A percentile compares a stretch with the other conserved stretches of the same genome.
phyloP scores from a whole-genome alignment of 1,139 yeast species.

The Magnusiomyces suaveolens region DNA sequence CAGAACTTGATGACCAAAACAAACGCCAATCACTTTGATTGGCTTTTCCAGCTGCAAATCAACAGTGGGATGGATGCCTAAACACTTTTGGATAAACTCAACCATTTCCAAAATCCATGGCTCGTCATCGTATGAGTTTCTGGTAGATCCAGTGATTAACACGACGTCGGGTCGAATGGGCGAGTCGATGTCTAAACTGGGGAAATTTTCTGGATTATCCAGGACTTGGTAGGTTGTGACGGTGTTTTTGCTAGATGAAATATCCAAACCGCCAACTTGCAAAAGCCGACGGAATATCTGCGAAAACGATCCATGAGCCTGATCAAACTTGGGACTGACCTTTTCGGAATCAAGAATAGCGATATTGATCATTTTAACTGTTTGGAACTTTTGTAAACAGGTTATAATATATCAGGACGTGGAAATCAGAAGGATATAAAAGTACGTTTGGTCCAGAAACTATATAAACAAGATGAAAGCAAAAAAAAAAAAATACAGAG shows the following conservation, averaged over 20 bases:
- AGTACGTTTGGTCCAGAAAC: too few species aligned
- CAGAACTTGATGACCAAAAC: conserved; percentile 81
- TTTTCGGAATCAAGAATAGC: neutral
- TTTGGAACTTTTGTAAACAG: too few species aligned
- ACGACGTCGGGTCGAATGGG: neutral
- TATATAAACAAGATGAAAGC: too few species aligned
- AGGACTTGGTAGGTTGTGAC: conserved; percentile 31
- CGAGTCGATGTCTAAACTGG: conserved; percentile 21
- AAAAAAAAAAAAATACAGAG: too few species aligned
- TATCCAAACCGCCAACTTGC: neutral
- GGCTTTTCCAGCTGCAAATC: neutral
- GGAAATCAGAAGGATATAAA: too few species aligned
- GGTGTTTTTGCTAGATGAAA: neutral
- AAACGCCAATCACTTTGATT: conserved; percentile 43
- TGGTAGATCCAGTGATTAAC: neutral
- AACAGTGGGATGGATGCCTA: neutral
- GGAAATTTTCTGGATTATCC: conserved; percentile 31
- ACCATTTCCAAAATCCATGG: neutral
- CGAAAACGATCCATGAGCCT: neutral
- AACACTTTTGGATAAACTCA: neutral
- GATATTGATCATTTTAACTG: neutral
- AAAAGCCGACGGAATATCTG: neutral
- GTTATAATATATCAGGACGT: too few species aligned
- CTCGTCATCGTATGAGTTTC: neutral
- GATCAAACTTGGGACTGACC: neutral